Evolutionary conservation across 257 asterid species (phyloP), one percentile per base, ranked within the genome.

Genomic region (Anisodus tanguticus): DNA sequence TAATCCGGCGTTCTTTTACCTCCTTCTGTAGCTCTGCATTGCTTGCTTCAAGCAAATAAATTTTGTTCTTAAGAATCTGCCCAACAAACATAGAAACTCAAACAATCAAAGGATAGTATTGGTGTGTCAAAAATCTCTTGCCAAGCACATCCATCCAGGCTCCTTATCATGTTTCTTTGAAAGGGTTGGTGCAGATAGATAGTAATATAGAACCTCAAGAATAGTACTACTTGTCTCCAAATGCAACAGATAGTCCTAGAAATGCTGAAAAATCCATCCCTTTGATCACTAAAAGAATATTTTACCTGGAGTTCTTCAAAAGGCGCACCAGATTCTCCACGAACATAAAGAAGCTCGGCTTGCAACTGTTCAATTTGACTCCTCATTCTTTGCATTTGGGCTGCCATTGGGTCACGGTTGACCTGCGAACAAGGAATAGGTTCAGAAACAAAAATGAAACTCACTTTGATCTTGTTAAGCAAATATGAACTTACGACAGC

Each of bases 351-450:
- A 84, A 96, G 91, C 92, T 96, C 99, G 53, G 98, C 88, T 86
- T 94, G 98, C 90, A 96, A 86, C 86, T 92, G 97, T 87, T 96
- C 98, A 86, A 96, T 93, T 87, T 96, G 95, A 90, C 90, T 92
- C 54, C 94, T 93, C 99, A 96, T 91, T 86, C 92, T 90, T 87
- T 96, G 98, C 93, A 92, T 68, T 84, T 96, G 97, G 59, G 95
- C 90, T 62, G 95, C 85, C 87, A 85, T 70, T 68, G 99, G 99
- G 84, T 96, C 99, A 81, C 98, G 99, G 49, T 96, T 96, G 86
- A 96, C 83, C 99, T 96, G 64, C 81, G 59, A 85, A 81, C 12
- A 8, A 74, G 63, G 63, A 39, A 53, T n/a, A 68, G 43, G 64
- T 51, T 82, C 55, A 82, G 69, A 82, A 39, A 71, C 85, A 35